Evolutionary conservation across 768 basidiomycete species (phyloP).

Genomic region (Leccinum subtestaceum): DNA sequence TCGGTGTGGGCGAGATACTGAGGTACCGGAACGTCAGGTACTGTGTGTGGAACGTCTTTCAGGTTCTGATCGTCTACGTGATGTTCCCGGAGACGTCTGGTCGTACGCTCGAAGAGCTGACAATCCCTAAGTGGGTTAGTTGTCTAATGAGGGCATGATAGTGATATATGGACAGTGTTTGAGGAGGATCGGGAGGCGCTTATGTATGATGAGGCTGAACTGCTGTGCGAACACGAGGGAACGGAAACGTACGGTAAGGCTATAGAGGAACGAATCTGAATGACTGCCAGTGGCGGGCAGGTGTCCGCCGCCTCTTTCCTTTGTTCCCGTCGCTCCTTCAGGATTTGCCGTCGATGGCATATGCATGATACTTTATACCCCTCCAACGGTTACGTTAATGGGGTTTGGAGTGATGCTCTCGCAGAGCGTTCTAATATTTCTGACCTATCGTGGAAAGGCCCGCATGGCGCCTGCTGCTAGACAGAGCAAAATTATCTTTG

Average conservation of each 20-base stretch:
- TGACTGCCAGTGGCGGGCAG: background rate
- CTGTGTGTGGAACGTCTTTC: background rate
- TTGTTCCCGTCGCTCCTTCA: too few relatives aligned
- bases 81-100: background rate
- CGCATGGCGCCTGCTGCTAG: constrained; percentile 8
- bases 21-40: background rate
- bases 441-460: constrained; percentile 18
- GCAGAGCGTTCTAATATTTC: constrained; percentile 13
- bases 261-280: background rate
- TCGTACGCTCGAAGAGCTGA: background rate
- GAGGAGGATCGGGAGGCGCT: background rate
- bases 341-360: too few relatives aligned
- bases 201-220: background rate
- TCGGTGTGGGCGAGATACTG: background rate
- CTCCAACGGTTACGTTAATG: too few relatives aligned
- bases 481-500: constrained; percentile 10
- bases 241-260: background rate
- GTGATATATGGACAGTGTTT: background rate
- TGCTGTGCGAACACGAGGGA: background rate
- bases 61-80: background rate
- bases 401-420: constrained; percentile 7
- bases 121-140: background rate
- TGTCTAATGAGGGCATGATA: background rate
- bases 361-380: too few relatives aligned
- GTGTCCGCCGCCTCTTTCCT: too few relatives aligned